These are phyloP conservation scores for Solanum paucissectum DNA, from an alignment of 257 asterid species.

Conservation along the genomic window DNA sequence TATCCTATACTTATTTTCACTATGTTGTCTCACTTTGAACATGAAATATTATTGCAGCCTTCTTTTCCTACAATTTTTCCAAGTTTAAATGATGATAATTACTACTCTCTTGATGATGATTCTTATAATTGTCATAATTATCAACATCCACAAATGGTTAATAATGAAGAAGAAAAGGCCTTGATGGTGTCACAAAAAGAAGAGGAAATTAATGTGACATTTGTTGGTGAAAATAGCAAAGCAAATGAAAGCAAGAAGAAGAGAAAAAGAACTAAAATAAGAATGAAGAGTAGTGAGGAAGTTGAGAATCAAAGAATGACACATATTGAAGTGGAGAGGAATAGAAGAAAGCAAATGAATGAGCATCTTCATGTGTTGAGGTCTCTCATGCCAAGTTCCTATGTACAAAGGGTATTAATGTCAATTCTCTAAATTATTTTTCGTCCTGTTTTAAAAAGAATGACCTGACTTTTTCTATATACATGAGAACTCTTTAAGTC, in stretches of 20 bases:
- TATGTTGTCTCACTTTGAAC: slow-evolving; percentile 25
- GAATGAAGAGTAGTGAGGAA: slow-evolving; percentile 73
- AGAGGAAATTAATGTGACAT: slow-evolving; percentile 10
- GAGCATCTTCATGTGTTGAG: slow-evolving; percentile 85
- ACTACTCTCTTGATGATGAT: slow-evolving; percentile 3
- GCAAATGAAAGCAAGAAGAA: slow-evolving; percentile 30
- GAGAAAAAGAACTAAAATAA: slow-evolving; percentile 66
- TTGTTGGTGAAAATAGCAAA: slow-evolving; percentile 31
- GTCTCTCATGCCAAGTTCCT: slow-evolving; percentile 96
- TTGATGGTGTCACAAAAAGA: slow-evolving; percentile 27
- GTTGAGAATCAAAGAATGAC: slow-evolving; percentile 98
- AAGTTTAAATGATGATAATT: slow-evolving; percentile 14
- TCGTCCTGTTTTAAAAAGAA: accelerated
- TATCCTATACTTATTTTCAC: background rate
- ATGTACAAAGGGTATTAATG: slow-evolving; percentile 53
- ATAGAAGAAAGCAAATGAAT: slow-evolving; percentile 91
- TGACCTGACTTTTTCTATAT: background rate
- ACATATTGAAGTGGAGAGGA: slow-evolving; percentile 89
- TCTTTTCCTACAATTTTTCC: slow-evolving; percentile 17
- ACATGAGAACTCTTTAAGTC: background rate
- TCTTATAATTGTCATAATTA: background rate
- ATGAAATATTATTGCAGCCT: slow-evolving; percentile 32
- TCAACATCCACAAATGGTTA: slow-evolving; percentile 66
- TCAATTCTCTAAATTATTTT: background rate
- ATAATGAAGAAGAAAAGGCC: slow-evolving; percentile 39